Base-by-base conservation (phyloP, 768 basidiomycete species). In the Phaeotremella fagi region DNA sequence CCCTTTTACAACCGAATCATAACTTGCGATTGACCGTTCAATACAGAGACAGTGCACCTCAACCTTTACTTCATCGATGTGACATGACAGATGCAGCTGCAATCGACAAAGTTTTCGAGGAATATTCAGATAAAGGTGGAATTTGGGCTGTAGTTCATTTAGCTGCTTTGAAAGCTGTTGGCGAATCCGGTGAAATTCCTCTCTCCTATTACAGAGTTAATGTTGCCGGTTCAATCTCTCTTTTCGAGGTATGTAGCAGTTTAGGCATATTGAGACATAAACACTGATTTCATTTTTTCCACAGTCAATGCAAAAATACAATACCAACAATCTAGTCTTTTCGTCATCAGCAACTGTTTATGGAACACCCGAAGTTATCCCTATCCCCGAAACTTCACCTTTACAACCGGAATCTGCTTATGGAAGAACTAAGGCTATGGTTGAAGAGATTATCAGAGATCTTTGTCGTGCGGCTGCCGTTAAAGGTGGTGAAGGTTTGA, bases 291-390 rank as follows among this genome's bases (percentile, higher is more conserved):
- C n/a, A 35, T 35, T n/a, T 9, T 35, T 9, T 35, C 11, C 27
- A 4, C 85, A 91, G 78, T 79, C 82, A 61, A 94, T 94, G 91
- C 77, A 79, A 36, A 86, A 86, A 48, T 89, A 83, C 75, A 84
- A 85, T 58, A 89, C 88, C 77, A 80, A 81, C 48, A 82, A 89
- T 55, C 78, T 99, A 53, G 94, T 99, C 48, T 99, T 97, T 78
- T 98, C 95, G 0, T 97, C 92, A 11, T 94, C 90, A 22, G 95
- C 95, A 4, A 98, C 95, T 16, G 95, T 99, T 23, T 99, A 99
- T 70, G 95, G 95, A 49, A 91, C 84, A 3, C 95, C 95, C 9
- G 85, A 88, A 20, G 78, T 77, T 46, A 87, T 98, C 41, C 95
- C 95, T 48, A 98, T 98, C 61, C 89, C 91, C 15, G 95, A 99